Percentiles rank a stretch among this genome's conserved stretches.
Evolutionary conservation across 2,329 filamentous ascomycete genomes (phyloP).

Genomic region (Neonectria hederae): DNA sequence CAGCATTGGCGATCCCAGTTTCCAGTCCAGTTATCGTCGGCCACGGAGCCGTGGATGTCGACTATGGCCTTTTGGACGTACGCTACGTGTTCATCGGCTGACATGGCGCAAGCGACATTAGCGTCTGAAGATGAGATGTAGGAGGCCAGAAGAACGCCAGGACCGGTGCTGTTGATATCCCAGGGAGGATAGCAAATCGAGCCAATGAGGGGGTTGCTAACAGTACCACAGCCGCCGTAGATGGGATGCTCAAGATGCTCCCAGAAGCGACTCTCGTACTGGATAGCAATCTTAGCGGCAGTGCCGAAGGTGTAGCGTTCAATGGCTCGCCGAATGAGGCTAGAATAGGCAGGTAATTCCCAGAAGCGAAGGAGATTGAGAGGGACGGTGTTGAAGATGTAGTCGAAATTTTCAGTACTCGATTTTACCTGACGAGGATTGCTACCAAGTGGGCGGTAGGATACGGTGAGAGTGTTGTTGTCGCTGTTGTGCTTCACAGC

Average conservation of each 20-base stretch:
- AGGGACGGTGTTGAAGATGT: conserved; percentile 49
- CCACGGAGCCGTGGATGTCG: conserved; percentile 48
- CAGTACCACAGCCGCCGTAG: conserved; percentile 53
- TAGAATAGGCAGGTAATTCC: conserved; percentile 49
- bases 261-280: conserved; percentile 62
- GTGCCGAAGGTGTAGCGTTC: conserved; percentile 40
- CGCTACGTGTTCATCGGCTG: conserved; percentile 34
- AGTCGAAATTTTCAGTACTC: conserved; percentile 48
- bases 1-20: conserved; percentile 67
- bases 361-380: conserved; percentile 51
- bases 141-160: conserved; percentile 29
- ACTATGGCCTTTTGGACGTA: conserved; percentile 29
- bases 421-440: conserved; percentile 36
- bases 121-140: conserved; percentile 36
- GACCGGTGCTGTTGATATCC: conserved; percentile 32
- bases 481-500: conserved; percentile 36
- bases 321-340: conserved; percentile 39
- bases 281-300: conserved; percentile 57
- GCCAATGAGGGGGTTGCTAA: conserved; percentile 26
- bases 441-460: conserved; percentile 31
- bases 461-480: conserved; percentile 33
- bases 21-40: conserved; percentile 65
- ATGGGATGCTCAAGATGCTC: conserved; percentile 42
- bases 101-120: conserved; percentile 28
- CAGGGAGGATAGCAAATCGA: conserved; percentile 33